A percentile compares a stretch with the other conserved stretches of the same genome.
These are phyloP conservation scores for Suillus decipiens DNA, from an alignment of 768 basidiomycete species.

Conservation along the genomic window DNA sequence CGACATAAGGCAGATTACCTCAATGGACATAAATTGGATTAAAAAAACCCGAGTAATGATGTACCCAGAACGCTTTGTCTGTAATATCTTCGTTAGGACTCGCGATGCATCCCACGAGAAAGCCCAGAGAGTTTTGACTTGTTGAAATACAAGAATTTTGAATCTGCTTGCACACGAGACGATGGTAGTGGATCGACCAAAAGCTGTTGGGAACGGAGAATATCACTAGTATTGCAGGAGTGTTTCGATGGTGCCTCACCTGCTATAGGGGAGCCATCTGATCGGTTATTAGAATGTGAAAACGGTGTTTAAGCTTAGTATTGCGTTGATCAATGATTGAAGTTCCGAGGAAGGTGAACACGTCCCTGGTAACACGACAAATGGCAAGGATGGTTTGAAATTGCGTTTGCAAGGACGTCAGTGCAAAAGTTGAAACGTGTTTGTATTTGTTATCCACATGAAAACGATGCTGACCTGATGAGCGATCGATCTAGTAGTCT, in stretches of 20 bases:
- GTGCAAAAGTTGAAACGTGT: too few relatives aligned
- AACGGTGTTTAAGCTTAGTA: not conserved
- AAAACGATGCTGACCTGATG: too few relatives aligned
- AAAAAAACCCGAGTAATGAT: too few relatives aligned
- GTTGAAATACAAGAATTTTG: not conserved
- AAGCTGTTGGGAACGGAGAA: not conserved
- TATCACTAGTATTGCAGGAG: not conserved
- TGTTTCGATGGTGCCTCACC: not conserved
- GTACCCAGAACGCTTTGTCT: not conserved
- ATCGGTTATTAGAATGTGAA: not conserved
- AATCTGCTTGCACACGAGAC: not conserved
- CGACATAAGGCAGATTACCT: too few relatives aligned
- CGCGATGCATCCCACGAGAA: not conserved
- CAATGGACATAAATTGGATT: too few relatives aligned
- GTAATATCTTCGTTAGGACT: not conserved
- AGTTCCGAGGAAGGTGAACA: constrained; percentile 49
- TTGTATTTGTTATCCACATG: too few relatives aligned
- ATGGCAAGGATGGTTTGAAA: too few relatives aligned
- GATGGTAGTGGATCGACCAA: not conserved
- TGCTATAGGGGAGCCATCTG: not conserved
- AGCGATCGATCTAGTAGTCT: too few relatives aligned
- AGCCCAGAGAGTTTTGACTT: not conserved
- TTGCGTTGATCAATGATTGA: not conserved
- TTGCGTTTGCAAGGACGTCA: too few relatives aligned
- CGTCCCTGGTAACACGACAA: too few relatives aligned